These are phyloP conservation scores for Penicillium riverlandense DNA, from an alignment of 495 filamentous ascomycete genomes.

Conservation along the genomic window DNA sequence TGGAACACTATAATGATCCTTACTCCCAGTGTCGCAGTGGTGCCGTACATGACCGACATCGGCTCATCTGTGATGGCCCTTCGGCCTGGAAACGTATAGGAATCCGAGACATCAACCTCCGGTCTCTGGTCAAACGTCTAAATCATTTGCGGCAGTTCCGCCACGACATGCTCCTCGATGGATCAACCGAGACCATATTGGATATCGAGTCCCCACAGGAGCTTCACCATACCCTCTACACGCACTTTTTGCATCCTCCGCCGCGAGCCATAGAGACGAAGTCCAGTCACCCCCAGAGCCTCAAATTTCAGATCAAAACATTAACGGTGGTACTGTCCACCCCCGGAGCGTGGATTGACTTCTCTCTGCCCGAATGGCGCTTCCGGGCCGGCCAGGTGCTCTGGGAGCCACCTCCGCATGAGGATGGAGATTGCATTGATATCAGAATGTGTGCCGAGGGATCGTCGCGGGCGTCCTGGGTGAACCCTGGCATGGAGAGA, in stretches of 20 bases:
- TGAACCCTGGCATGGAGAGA: conserved; percentile 44
- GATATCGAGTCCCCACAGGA: conserved; percentile 35
- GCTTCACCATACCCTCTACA: conserved; percentile 39
- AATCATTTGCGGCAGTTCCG: conserved; percentile 33
- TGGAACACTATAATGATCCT: conserved; percentile 26
- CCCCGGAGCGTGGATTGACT: conserved; percentile 63
- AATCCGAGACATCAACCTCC: conserved; percentile 30
- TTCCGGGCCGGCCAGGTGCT: conserved; percentile 73
- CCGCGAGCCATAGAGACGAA: conserved; percentile 14
- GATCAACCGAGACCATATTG: conserved; percentile 28
- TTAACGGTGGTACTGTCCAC: conserved; percentile 37
- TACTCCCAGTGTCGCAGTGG: conserved; percentile 29
- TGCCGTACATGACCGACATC: conserved; percentile 26
- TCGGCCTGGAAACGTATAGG: conserved; percentile 35
- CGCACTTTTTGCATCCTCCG: conserved; percentile 34
- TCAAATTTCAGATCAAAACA: conserved; percentile 47
- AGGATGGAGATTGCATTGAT: conserved; percentile 45
- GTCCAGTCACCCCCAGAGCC: conserved; percentile 24
- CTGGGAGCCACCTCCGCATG: conserved; percentile 53
- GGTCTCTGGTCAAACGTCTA: conserved; percentile 35
- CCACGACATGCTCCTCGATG: conserved; percentile 24
- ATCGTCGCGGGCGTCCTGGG: conserved; percentile 23
- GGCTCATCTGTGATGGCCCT: conserved; percentile 28
- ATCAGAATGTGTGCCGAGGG: conserved; percentile 27
- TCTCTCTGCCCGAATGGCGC: conserved; percentile 73